Evolutionary conservation across 768 basidiomycete genomes (phyloP).

Genomic region (Tulasnella sp.): DNA sequence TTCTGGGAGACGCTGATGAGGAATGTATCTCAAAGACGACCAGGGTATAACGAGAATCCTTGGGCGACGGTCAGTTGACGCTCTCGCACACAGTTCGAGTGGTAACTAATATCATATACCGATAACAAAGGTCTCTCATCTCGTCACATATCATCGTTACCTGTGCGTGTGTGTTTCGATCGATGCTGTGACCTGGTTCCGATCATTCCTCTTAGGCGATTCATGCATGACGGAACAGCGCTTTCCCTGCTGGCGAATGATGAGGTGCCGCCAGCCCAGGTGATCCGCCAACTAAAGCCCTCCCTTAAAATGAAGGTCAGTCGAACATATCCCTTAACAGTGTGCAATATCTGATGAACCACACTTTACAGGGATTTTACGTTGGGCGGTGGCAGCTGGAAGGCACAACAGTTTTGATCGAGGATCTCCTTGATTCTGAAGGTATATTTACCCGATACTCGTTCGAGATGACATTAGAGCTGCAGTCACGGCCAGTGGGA

Average conservation of each 20-base stretch:
- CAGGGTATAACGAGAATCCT: conserved; percentile 67
- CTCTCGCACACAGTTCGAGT: background rate
- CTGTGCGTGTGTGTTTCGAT: conserved; percentile 53
- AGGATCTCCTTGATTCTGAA: conserved; percentile 53
- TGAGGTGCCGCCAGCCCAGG: conserved; percentile 52
- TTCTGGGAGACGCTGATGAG: background rate
- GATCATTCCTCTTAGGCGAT: conserved; percentile 44
- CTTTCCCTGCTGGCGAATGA: conserved; percentile 79
- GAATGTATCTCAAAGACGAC: conserved; percentile 39
- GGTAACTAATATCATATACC: background rate
- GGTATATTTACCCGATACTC: conserved; percentile 42
- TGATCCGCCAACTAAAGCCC: conserved; percentile 68
- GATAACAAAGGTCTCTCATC: conserved; percentile 53
- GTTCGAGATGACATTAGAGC: conserved; percentile 61
- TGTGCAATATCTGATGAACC: conserved; percentile 7
- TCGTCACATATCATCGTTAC: conserved; percentile 89
- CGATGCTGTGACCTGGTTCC: conserved; percentile 61
- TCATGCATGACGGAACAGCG: conserved; percentile 78
- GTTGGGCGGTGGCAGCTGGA: conserved; percentile 64
- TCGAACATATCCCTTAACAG: background rate
- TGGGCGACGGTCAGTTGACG: conserved; percentile 68
- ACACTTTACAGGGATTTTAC: conserved; percentile 47
- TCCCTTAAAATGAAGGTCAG: conserved; percentile 66
- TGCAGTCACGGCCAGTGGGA: conserved; percentile 71
- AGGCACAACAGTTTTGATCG: conserved; percentile 48